Evolutionary conservation across 257 asterid genomes (phyloP).

Genomic region (Pogostemon cablin): DNA sequence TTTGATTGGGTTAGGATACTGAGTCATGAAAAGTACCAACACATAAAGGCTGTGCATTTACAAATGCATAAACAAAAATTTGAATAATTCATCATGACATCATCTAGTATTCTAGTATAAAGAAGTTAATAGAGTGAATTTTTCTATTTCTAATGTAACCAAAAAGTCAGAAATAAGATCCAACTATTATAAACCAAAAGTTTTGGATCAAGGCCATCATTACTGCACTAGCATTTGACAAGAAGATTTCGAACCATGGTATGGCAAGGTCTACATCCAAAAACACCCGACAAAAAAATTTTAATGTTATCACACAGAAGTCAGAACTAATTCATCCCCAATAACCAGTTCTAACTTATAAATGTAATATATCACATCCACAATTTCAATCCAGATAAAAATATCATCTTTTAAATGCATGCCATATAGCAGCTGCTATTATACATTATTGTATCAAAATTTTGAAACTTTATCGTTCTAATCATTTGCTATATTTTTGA

Average conservation of each 20-base stretch:
- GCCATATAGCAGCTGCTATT: conserved; percentile 1
- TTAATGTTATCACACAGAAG: neutral
- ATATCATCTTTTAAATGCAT: conserved; percentile 5
- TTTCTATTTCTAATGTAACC: neutral
- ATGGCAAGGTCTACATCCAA: too few relatives aligned
- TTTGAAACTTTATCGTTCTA: neutral
- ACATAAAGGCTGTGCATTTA: too few relatives aligned
- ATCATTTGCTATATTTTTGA: neutral
- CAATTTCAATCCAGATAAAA: neutral
- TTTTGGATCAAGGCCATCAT: conserved; percentile 9
- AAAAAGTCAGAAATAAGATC: neutral
- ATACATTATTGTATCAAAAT: neutral
- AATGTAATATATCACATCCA: neutral
- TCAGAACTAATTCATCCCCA: neutral
- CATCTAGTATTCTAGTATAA: neutral
- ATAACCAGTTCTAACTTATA: neutral
- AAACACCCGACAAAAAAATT: neutral
- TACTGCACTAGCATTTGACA: too few relatives aligned
- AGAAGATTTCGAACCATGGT: too few relatives aligned
- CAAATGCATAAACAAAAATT: neutral
- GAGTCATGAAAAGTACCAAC: neutral
- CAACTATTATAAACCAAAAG: neutral
- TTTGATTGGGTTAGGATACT: neutral
- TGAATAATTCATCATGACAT: neutral
- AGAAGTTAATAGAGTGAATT: neutral